phyloP scores from a whole-genome alignment of 2,329 filamentous ascomycete species.

The Venturiaceae sp. region DNA sequence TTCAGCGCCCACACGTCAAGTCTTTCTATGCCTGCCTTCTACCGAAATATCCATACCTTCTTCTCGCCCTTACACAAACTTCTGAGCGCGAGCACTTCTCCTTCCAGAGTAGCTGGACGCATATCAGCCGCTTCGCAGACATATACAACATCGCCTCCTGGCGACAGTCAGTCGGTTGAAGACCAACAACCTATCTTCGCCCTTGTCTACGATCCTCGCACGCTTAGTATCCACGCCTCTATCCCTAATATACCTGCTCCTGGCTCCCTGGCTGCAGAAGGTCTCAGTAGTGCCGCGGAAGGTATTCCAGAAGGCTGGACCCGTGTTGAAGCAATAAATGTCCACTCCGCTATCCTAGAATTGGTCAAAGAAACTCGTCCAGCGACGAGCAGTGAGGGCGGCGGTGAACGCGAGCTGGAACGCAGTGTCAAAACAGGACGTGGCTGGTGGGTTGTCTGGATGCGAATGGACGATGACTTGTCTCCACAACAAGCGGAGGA shows the following conservation, averaged over 20 bases:
- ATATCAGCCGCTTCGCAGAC: constrained; percentile 24
- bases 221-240: constrained; percentile 49
- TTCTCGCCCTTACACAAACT: constrained; percentile 37
- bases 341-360: constrained; percentile 50
- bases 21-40: constrained; percentile 32
- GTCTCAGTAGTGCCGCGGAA: constrained; percentile 12
- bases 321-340: constrained; percentile 50
- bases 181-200: constrained; percentile 43
- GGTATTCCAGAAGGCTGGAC: constrained; percentile 7
- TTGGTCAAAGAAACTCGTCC: constrained; percentile 43
- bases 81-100: constrained; percentile 31
- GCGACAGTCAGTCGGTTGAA: constrained; percentile 8
- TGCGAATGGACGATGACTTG: constrained; percentile 31
- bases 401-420: constrained; percentile 38
- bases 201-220: constrained; percentile 49
- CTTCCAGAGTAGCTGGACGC: constrained; percentile 29
- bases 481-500: neutral
- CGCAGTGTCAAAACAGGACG: constrained; percentile 52
- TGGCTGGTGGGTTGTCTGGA: constrained; percentile 61
- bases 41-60: constrained; percentile 41
- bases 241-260: constrained; percentile 55
- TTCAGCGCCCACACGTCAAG: constrained; percentile 55
- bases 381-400: constrained; percentile 16
- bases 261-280: constrained; percentile 30
- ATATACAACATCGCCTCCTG: constrained; percentile 23